Evolutionary conservation across 345 rosid species (phyloP).

Genomic region (Boechera retrofracta): DNA sequence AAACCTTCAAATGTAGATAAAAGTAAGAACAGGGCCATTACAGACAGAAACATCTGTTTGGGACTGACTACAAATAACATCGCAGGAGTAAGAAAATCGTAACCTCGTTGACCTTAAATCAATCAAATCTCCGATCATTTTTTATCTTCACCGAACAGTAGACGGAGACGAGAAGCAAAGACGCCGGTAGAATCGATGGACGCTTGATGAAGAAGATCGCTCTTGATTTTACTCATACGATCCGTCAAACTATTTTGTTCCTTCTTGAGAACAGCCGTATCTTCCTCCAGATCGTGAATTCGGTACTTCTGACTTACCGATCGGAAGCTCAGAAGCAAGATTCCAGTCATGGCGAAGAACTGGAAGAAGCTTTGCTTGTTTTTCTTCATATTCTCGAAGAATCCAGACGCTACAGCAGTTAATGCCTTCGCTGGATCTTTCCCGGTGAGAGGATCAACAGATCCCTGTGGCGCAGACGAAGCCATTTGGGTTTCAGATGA

Average conservation of each 20-base stretch:
- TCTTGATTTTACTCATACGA: conserved; percentile 68
- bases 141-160: conserved; percentile 64
- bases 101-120: conserved; percentile 7
- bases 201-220: conserved; percentile 69
- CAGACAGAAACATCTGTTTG: conserved; percentile 5
- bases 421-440: conserved; percentile 49
- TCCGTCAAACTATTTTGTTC: conserved; percentile 59
- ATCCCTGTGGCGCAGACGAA: conserved; percentile 51
- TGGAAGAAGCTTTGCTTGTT: conserved; percentile 73
- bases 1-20: conserved; percentile 2
- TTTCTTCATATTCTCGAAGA: conserved; percentile 62
- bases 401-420: conserved; percentile 41
- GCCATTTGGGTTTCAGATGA: conserved; percentile 43
- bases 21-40: not conserved
- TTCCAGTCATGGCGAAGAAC: conserved; percentile 76
- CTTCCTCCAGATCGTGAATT: conserved; percentile 73
- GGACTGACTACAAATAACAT: not conserved
- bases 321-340: conserved; percentile 75
- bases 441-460: conserved; percentile 42
- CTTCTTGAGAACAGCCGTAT: conserved; percentile 62
- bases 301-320: conserved; percentile 92
- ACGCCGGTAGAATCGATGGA: conserved; percentile 75
- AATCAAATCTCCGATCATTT: conserved; percentile 37
- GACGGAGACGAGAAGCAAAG: conserved; percentile 77
- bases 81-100: not conserved